A percentile compares a stretch with the other conserved stretches of the same genome.
These are phyloP conservation scores for Phytophthora pseudosyringae DNA, from an alignment of 352 stramenopile species.

Conservation along the genomic window DNA sequence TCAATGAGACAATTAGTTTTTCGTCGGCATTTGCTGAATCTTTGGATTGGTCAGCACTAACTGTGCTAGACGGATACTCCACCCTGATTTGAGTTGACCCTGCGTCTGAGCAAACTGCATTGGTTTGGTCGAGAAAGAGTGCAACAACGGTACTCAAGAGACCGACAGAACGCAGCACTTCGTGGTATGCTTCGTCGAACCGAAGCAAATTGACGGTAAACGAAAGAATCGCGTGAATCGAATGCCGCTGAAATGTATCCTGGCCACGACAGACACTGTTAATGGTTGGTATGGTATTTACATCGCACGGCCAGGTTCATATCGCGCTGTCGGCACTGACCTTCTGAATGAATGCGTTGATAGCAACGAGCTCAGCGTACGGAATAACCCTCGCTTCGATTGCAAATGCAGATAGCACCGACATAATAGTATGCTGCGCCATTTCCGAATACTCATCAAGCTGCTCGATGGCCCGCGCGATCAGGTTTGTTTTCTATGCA, in stretches of 20 bases:
- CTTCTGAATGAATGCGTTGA: constrained; percentile 43
- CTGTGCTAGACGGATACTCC: constrained; percentile 53
- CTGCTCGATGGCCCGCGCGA: constrained; percentile 44
- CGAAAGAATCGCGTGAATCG: constrained; percentile 44
- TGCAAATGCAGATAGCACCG: constrained; percentile 59
- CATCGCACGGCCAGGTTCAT: background rate
- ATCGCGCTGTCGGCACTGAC: constrained; percentile 8
- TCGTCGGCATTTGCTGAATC: constrained; percentile 41
- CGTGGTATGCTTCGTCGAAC: constrained; percentile 52
- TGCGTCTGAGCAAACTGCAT: constrained; percentile 33
- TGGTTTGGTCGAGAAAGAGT: constrained; percentile 53
- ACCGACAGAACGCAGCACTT: constrained; percentile 45
- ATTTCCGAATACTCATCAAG: constrained; percentile 56
- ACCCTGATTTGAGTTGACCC: constrained; percentile 50
- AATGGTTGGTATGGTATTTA: constrained; percentile 12
- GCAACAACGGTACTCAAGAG: constrained; percentile 45
- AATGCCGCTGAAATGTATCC: constrained; percentile 28
- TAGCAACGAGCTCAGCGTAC: constrained; percentile 50
- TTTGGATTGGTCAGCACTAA: constrained; percentile 36
- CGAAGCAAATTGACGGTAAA: constrained; percentile 52
- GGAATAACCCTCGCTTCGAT: constrained; percentile 68
- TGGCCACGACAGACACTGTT: constrained; percentile 20
- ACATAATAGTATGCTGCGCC: constrained; percentile 56
- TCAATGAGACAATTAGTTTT: constrained; percentile 40
- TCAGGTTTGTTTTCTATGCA: constrained; percentile 48